Evolutionary conservation across 331 rosid species (phyloP).

Genomic region (Quercus phellos): DNA sequence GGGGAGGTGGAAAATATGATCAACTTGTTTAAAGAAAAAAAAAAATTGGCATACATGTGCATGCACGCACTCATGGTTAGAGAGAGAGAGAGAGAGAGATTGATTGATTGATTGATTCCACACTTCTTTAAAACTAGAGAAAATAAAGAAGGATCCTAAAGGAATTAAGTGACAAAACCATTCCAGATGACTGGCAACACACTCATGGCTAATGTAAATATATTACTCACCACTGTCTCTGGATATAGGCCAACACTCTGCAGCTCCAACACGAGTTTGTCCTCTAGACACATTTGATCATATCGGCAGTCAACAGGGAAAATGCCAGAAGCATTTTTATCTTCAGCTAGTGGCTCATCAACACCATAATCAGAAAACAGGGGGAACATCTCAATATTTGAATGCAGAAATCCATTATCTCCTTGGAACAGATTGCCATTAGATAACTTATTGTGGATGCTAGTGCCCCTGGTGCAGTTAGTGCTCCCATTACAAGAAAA

Average conservation of each 20-base stretch:
- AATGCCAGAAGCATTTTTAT: constrained; percentile 28
- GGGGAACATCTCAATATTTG: constrained; percentile 30
- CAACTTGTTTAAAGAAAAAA: background rate
- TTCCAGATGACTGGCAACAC: background rate
- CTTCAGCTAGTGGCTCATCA: constrained; percentile 33
- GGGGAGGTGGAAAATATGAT: constrained; percentile 9
- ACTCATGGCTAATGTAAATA: background rate
- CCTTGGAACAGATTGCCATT: constrained; percentile 25
- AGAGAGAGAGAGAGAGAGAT: too few relatives aligned
- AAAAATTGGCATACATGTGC: background rate
- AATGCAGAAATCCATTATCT: constrained; percentile 26
- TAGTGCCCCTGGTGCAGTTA: constrained; percentile 25
- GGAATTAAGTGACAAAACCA: background rate
- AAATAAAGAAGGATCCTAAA: background rate
- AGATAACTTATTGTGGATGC: constrained; percentile 28
- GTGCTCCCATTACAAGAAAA: constrained; percentile 53
- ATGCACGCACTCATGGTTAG: background rate
- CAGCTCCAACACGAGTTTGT: constrained; percentile 72
- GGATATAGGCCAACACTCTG: constrained; percentile 68
- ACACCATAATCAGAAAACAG: constrained; percentile 40
- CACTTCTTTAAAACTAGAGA: background rate
- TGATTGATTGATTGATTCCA: background rate
- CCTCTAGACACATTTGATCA: constrained; percentile 57
- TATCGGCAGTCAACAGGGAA: constrained; percentile 34
- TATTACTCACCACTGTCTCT: constrained; percentile 67